phyloP scores from a whole-genome alignment of 208 protist species.

The Blechomonas ayalai region DNA sequence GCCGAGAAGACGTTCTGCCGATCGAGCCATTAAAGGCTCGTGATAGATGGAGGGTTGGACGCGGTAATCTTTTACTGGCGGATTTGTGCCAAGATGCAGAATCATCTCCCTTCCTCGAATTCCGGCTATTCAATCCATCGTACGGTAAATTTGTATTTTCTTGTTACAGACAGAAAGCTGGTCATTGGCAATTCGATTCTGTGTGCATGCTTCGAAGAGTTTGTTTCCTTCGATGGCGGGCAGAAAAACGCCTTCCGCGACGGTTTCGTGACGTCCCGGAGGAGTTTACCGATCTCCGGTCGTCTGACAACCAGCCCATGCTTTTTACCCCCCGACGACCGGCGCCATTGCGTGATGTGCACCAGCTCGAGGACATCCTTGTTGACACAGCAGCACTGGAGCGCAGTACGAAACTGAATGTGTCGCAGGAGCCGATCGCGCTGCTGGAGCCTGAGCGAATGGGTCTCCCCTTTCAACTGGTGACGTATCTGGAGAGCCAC shows the following conservation, averaged over 20 bases:
- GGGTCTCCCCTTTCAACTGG: conserved; percentile 72
- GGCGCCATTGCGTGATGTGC: conserved; percentile 52
- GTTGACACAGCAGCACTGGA: conserved; percentile 27
- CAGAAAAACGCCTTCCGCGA: conserved; percentile 54
- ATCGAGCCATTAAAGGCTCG: too few species aligned
- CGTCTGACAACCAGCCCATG: conserved; percentile 46
- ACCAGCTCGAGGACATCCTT: conserved; percentile 43
- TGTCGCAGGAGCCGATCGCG: conserved; percentile 49
- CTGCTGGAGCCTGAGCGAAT: conserved; percentile 66
- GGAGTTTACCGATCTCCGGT: conserved; percentile 75
- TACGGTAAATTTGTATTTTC: not conserved
- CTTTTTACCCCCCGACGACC: conserved; percentile 71
- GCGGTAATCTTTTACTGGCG: too few species aligned
- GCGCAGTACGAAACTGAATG: conserved; percentile 10
- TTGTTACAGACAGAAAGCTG: not conserved
- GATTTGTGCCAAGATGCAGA: too few species aligned
- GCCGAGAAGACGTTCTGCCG: too few species aligned
- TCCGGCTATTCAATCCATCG: too few species aligned
- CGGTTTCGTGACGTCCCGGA: conserved; percentile 76
- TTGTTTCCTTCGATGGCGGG: conserved; percentile 33
- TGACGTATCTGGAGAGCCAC: conserved; percentile 37
- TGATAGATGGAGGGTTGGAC: too few species aligned
- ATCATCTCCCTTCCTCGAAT: too few species aligned
- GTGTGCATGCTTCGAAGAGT: not conserved
- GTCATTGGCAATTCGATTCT: not conserved